Base-by-base conservation (phyloP, 805 yeast genomes). In the Komagataella mondaviorum region DNA sequence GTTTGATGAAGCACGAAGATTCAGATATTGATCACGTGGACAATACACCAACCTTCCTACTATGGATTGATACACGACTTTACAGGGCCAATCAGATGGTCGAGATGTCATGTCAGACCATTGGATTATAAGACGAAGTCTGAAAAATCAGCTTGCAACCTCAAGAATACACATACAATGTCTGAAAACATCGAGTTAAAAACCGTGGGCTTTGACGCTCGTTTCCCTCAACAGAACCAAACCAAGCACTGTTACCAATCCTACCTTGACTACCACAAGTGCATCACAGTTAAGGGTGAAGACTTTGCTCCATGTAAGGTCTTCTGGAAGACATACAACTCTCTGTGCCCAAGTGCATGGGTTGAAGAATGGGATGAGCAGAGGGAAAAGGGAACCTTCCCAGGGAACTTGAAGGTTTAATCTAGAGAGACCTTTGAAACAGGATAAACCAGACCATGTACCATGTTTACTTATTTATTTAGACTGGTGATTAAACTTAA, bases 161-260 rank as follows among this genome's bases (percentile, higher is more conserved):
- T 47, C 20, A 17, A 47, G 18, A 47, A 47, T 17, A 30, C n/a
- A 45, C 12, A 47, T 52, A 57, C 47, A 48, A 69, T 69, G 72
- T 59, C 71, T 53, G 72, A 66, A 53, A 62, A 71, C 60, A 49
- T 53, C 49, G 76, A 77, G 60, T 67, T 79, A 59, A 77, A 72
- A 61, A 81, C 85, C 53, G 83, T 80, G 64, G 85, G 85, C 55
- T 85, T 85, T 75, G 95, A 87, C 71, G 85, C 95, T 64, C 84
- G 96, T 71, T 90, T 90, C 82, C 98, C 99, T 60, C 81, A 88
- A 77, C 90, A 83, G 71, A 91, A 91, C 82, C 99, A 91, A 75
- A 88, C 97, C 64, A 89, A 85, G 76, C 96, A 91, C 78, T 93
- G 98, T 78, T 95, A 91, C 83, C 97, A 91, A 76, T 79, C 91